A percentile compares a stretch with the other conserved stretches of the same genome.
These are phyloP conservation scores for Avena atlantica DNA, from an alignment of 176 grass and related monocot genomes.

Conservation along the genomic window DNA sequence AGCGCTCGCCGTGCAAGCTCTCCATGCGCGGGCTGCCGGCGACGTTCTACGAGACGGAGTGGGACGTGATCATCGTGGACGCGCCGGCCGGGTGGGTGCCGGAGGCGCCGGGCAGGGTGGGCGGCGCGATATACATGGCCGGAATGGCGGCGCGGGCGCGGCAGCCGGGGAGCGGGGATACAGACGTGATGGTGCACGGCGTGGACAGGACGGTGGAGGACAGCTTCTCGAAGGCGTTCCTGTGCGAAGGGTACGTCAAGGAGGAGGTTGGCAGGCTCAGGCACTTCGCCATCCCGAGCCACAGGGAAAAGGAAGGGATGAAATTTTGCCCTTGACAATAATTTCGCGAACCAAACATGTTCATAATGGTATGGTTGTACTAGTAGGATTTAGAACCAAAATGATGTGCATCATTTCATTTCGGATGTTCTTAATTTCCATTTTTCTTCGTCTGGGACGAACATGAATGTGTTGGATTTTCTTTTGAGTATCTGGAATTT, in stretches of 20 bases:
- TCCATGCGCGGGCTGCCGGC: slow-evolving; percentile 61
- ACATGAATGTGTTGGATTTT: neutral
- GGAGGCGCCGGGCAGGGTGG: slow-evolving; percentile 55
- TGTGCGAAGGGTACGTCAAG: slow-evolving; percentile 67
- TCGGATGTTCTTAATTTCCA: neutral
- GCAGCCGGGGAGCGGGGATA: slow-evolving; percentile 43
- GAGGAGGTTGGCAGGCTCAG: slow-evolving; percentile 63
- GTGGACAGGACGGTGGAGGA: slow-evolving; percentile 55
- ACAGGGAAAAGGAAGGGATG: slow-evolving; percentile 46
- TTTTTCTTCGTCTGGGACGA: neutral
- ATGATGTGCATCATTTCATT: neutral
- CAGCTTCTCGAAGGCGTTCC: slow-evolving; percentile 52
- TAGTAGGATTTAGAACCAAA: slow-evolving; percentile 14
- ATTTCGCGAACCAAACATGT: neutral
- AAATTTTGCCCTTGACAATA: slow-evolving; percentile 65
- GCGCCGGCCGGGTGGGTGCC: slow-evolving; percentile 53
- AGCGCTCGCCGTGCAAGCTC: slow-evolving; percentile 51
- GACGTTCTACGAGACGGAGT: slow-evolving; percentile 65
- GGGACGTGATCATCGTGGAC: slow-evolving; percentile 75
- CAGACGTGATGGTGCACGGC: slow-evolving; percentile 70
- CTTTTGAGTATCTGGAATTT: slow-evolving; percentile 1
- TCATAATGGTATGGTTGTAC: neutral
- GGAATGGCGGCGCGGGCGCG: slow-evolving; percentile 55
- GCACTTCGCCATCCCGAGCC: slow-evolving; percentile 70
- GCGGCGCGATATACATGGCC: slow-evolving; percentile 66